Evolutionary conservation across 1,139 yeast genomes (phyloP).

Genomic region (Magnusiomyces suaveolens): DNA sequence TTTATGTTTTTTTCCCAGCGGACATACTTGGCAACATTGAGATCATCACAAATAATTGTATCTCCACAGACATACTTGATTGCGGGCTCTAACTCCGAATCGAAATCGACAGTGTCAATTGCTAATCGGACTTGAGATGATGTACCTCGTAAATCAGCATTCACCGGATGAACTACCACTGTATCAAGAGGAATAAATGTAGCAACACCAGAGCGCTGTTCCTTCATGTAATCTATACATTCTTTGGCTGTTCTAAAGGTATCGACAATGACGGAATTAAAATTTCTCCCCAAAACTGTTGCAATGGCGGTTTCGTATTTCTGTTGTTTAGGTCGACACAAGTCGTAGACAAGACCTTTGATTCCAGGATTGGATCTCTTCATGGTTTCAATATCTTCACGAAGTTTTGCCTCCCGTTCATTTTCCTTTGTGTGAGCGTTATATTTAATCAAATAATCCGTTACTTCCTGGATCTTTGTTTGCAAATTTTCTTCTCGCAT

Average conservation of each 20-base stretch:
- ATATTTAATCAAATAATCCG: constrained; percentile 57
- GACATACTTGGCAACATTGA: constrained; percentile 58
- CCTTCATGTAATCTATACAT: constrained; percentile 75
- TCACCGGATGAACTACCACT: constrained; percentile 53
- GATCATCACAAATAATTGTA: constrained; percentile 66
- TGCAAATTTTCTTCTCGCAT: constrained; percentile 49
- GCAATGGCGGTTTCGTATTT: constrained; percentile 70
- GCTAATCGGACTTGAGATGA: constrained; percentile 50
- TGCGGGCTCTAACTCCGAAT: constrained; percentile 63
- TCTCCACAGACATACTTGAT: constrained; percentile 73
- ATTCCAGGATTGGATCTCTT: constrained; percentile 74
- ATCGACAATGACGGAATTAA: constrained; percentile 80
- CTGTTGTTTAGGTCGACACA: constrained; percentile 69
- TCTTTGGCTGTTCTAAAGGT: constrained; percentile 63
- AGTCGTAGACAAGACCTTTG: constrained; percentile 66
- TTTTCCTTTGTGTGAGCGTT: constrained; percentile 71
- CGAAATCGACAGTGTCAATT: constrained; percentile 62
- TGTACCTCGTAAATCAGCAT: constrained; percentile 46
- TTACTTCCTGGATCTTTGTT: constrained; percentile 53
- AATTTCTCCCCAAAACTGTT: constrained; percentile 67
- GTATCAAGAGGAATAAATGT: constrained; percentile 85
- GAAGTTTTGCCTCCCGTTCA: constrained; percentile 52
- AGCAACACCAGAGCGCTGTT: constrained; percentile 75
- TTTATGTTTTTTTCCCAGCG: constrained; percentile 58
- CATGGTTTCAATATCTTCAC: constrained; percentile 62